phyloP scores from a whole-genome alignment of 805 yeast genomes.

The Pichia kluyveri region DNA sequence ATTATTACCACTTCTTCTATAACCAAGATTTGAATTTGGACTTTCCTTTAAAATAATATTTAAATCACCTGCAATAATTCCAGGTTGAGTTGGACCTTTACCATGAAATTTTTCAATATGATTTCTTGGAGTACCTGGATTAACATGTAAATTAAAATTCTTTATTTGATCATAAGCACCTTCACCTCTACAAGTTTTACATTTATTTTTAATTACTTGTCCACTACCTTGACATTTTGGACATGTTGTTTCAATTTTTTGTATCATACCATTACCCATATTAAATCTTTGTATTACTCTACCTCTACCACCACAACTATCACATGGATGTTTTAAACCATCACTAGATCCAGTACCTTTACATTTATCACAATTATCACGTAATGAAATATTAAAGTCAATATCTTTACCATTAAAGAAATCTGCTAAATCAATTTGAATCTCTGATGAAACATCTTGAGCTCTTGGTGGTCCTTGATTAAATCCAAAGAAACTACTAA shows the following conservation, averaged over 20 bases:
- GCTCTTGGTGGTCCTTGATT: constrained; percentile 43
- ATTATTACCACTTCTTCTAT: constrained; percentile 65
- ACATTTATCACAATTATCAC: constrained; percentile 69
- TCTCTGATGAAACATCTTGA: constrained; percentile 45
- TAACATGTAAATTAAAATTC: constrained; percentile 50
- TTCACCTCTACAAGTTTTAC: constrained; percentile 63
- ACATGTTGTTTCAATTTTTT: constrained; percentile 73
- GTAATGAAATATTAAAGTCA: constrained; percentile 57
- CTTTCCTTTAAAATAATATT: constrained; percentile 53
- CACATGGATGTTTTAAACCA: constrained; percentile 58
- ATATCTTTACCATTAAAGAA: constrained; percentile 61
- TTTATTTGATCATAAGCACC: constrained; percentile 52
- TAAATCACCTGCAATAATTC: constrained; percentile 74
- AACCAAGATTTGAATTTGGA: constrained; percentile 58
- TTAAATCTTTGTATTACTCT: constrained; percentile 55
- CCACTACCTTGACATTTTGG: constrained; percentile 79
- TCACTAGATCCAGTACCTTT: constrained; percentile 82
- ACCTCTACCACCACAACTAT: constrained; percentile 70
- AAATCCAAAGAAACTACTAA: constrained; percentile 47
- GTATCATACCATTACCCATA: constrained; percentile 85
- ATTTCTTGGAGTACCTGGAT: constrained; percentile 63
- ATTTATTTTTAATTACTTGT: constrained; percentile 48
- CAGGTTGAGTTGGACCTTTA: constrained; percentile 81
- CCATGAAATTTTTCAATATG: constrained; percentile 53
- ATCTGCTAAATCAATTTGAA: constrained; percentile 53